These are phyloP conservation scores for Neostapfia colusana DNA, from an alignment of 176 grass and related monocot genomes.

Conservation along the genomic window DNA sequence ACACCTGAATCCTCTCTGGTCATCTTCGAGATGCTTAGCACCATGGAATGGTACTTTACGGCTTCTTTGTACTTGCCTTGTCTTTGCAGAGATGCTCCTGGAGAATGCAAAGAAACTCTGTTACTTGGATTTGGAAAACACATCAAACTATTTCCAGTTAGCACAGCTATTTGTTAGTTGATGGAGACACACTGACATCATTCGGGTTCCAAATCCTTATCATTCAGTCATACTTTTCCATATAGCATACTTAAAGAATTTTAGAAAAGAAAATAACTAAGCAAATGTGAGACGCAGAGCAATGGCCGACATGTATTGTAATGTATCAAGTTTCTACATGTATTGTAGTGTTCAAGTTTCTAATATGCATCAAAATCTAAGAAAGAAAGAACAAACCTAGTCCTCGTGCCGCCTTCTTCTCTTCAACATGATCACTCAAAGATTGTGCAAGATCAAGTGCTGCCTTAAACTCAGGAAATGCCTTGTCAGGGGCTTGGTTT, in stretches of 20 bases:
- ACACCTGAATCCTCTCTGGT: constrained; percentile 73
- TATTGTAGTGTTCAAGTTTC: background rate
- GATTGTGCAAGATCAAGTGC: constrained; percentile 75
- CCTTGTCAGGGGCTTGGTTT: constrained; percentile 73
- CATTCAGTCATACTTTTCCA: background rate
- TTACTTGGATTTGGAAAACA: constrained; percentile 14
- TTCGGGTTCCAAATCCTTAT: background rate
- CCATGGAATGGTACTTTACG: constrained; percentile 88
- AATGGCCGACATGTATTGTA: background rate
- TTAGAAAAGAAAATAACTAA: background rate
- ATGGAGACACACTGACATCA: constrained; percentile 3
- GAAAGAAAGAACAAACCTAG: constrained; percentile 65
- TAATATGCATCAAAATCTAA: background rate
- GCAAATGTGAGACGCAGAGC: background rate
- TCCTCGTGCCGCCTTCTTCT: constrained; percentile 92
- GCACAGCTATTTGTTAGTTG: background rate
- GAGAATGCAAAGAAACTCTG: constrained; percentile 28
- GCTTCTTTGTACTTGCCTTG: constrained; percentile 96
- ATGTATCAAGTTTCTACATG: background rate
- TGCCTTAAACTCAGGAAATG: constrained; percentile 80
- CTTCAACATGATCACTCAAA: constrained; percentile 85
- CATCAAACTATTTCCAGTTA: background rate
- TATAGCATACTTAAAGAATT: background rate
- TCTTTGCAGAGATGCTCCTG: constrained; percentile 90
- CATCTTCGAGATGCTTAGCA: constrained; percentile 70